phyloP scores from a whole-genome alignment of 2,329 filamentous ascomycete genomes.

The Aureobasidium sp. region DNA sequence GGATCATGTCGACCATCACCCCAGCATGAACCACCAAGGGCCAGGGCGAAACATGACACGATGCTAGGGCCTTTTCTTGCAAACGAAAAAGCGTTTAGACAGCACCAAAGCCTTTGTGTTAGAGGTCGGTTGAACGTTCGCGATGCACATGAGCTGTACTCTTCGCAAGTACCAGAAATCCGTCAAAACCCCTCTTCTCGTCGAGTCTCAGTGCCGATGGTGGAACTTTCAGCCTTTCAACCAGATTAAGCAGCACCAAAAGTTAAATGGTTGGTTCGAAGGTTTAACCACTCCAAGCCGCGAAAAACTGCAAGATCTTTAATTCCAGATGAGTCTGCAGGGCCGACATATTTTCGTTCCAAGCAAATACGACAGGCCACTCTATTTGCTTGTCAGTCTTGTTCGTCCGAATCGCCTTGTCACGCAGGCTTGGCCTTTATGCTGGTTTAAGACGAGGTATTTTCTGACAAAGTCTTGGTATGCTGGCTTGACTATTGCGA shows the following conservation, averaged over 20 bases:
- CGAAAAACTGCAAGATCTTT: not conserved
- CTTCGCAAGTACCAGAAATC: not conserved
- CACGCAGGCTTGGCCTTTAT: not conserved
- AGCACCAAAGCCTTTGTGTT: not conserved
- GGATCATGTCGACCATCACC: not conserved
- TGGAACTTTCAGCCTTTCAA: not conserved
- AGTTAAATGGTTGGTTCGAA: not conserved
- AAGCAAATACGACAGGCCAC: not conserved
- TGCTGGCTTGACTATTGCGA: not conserved
- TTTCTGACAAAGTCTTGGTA: not conserved
- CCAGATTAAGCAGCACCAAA: not conserved
- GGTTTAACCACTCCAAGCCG: not conserved
- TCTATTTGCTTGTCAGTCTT: not conserved
- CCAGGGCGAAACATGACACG: not conserved
- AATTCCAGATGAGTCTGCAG: not conserved
- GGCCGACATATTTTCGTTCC: not conserved
- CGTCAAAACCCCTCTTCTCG: not conserved
- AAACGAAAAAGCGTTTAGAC: not conserved
- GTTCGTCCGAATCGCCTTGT: not conserved
- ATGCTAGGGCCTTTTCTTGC: not conserved
- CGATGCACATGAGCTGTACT: not conserved
- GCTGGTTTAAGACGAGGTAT: not conserved
- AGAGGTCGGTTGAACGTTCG: not conserved
- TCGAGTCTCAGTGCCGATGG: not conserved
- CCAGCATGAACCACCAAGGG: not conserved